phyloP scores from a whole-genome alignment of 495 filamentous ascomycete species.

The Neurospora sp. region DNA sequence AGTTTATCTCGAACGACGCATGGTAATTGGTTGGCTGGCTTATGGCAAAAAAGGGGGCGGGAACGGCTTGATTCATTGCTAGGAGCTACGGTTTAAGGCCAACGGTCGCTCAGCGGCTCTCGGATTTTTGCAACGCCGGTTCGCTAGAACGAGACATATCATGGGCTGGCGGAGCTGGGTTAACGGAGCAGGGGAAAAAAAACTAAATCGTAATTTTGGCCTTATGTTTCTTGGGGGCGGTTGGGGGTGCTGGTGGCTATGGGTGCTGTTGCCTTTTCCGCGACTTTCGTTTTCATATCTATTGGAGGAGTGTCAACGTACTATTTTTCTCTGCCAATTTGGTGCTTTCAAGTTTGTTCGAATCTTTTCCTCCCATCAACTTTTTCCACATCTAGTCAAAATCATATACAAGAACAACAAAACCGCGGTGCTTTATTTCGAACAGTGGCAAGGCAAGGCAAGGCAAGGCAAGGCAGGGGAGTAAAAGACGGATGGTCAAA shows the following conservation, averaged over 20 bases:
- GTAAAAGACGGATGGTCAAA: background rate
- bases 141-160: background rate
- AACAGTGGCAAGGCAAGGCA: background rate
- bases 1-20: slow-evolving; percentile 27
- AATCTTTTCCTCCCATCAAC: background rate
- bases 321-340: background rate
- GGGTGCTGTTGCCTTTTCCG: background rate
- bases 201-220: background rate
- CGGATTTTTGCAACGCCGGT: background rate
- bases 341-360: background rate
- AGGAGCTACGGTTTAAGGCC: background rate
- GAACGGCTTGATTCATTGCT: background rate
- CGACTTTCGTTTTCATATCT: background rate
- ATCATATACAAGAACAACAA: background rate
- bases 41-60: slow-evolving; percentile 4
- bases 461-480: background rate
- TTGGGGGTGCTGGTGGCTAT: background rate
- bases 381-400: background rate
- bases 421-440: background rate
- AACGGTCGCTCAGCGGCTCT: background rate
- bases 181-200: background rate
- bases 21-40: slow-evolving; percentile 23
- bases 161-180: background rate
- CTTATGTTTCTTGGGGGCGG: background rate
- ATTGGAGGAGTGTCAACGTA: background rate